Evolutionary conservation across 352 stramenopile species (phyloP), one percentile per base, ranked within the genome.

Genomic region (Aphanomyces stellatus): DNA sequence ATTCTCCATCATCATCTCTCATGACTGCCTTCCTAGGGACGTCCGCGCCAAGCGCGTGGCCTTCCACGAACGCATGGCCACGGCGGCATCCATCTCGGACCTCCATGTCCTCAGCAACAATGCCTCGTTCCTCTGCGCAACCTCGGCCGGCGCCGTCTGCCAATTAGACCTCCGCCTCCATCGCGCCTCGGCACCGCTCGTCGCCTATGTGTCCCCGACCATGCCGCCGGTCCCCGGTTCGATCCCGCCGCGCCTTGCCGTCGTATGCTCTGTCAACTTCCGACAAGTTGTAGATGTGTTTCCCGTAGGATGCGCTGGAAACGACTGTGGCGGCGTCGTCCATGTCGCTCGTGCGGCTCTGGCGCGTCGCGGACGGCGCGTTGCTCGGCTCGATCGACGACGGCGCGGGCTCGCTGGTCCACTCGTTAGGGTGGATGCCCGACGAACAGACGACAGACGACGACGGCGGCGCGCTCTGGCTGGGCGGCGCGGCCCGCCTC

Each of bases 131-230:
- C 15, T 67, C 3, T 8, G 15, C 8, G 46, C 17, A 2, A 46
- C 60, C 10, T 2, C 37, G 13, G 15, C 19, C 33, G 60, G 60
- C 4, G 34, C n/a, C 15, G 15, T 67, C 31, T 11, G 15, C 11
- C 60, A 41, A 19, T 49, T 25, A 10, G 60, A 67, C 27, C 60
- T 67, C 17, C 60, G 60, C 24, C 10, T n/a, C n/a, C n/a, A n/a
- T n/a, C n/a, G n/a, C n/a, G n/a, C n/a, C n/a, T n/a, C n/a, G n/a
- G n/a, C n/a, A n/a, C 35, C 3, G 13, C 8, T 17, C 8, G 37
- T 22, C 56, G 30, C 8, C 22, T 4, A 53, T 30, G 35, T 30
- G 17, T 1, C 4, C 27, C 2, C 22, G 15, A 25, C 15, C 56
- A 2, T 49, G 25, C 7, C 56, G 56, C 2, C n/a, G 40, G 25